A percentile compares a stretch with the other conserved stretches of the same genome.
phyloP scores from a whole-genome alignment of 768 basidiomycete genomes.

The Mycena maculata region DNA sequence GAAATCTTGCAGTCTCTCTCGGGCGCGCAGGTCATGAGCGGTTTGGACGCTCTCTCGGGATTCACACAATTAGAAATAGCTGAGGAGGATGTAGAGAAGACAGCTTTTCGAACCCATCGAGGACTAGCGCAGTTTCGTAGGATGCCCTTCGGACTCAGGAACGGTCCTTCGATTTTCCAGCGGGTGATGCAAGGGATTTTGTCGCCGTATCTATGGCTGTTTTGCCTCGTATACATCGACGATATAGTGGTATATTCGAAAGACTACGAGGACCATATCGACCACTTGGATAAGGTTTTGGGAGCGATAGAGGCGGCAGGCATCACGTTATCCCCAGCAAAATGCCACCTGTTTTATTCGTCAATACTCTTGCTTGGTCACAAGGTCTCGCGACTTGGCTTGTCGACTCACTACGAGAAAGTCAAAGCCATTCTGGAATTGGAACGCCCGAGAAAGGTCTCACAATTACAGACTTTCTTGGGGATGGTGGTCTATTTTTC shows the following conservation, averaged over 20 bases:
- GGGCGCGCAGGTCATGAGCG: slow-evolving; percentile 37
- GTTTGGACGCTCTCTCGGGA: slow-evolving; percentile 45
- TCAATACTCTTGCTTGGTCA: not conserved
- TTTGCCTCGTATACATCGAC: slow-evolving; percentile 28
- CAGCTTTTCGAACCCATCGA: slow-evolving; percentile 44
- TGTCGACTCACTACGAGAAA: not conserved
- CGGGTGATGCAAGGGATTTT: not conserved
- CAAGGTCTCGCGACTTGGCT: not conserved
- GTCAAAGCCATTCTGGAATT: not conserved
- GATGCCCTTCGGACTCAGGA: no score
- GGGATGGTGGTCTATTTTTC: slow-evolving; percentile 46
- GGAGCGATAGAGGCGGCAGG: not conserved
- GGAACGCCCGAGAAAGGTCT: not conserved
- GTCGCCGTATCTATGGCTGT: not conserved
- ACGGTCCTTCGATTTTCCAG: not conserved
- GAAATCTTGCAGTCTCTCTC: slow-evolving; percentile 38
- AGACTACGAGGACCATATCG: not conserved
- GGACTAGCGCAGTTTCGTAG: slow-evolving; percentile 46
- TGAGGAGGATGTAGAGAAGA: slow-evolving; percentile 36
- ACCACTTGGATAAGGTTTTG: not conserved
- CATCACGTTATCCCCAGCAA: not conserved
- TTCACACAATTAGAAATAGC: slow-evolving; percentile 41
- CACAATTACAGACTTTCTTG: slow-evolving; percentile 36
- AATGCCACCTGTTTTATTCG: not conserved
- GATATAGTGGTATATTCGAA: slow-evolving; percentile 21